Base-by-base conservation (phyloP, 768 basidiomycete genomes). In the Punctularia strigosozonata region DNA sequence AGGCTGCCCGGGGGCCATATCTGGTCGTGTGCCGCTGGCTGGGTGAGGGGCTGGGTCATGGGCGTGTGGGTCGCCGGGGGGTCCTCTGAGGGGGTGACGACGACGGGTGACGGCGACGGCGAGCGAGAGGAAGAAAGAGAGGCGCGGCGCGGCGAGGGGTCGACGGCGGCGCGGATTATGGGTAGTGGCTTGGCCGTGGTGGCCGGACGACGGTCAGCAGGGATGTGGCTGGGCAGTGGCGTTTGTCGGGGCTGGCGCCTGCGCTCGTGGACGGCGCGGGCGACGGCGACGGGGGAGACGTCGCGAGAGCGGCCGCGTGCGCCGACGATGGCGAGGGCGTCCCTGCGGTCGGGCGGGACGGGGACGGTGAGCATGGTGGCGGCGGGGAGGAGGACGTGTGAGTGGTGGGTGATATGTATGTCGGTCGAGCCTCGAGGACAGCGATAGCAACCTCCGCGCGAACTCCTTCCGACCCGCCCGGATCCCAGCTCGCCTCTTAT, bases 231-330 rank as follows among this genome's bases (percentile, higher is more conserved):
- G 45, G 20, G 39, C 37, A 2, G 30, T 53, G 41, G 54, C 47
- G 37, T 31, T 35, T n/a, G n/a, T n/a, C n/a, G n/a, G n/a, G n/a
- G n/a, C n/a, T n/a, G n/a, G n/a, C n/a, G n/a, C n/a, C n/a, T n/a
- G 39, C 41, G 43, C 30, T 39, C 31, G 30, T 22, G 31, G 21
- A 37, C n/a, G 24, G 37, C 41, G 24, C 40, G 41, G 5, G 44
- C 42, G 34, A 46, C 22, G 7, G 50, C 49, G 31, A 50, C 40
- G 39, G 53, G 53, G 12, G 55, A 51, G 22, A 57, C 42, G 28
- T 51, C 46, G 35, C 46, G 38, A 6, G 50, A 50, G 41, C 53
- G 51, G 41, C 55, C 55, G 37, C 55, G 48, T 10, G 10, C 10
- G 10, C 15, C 28, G 10, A n/a, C n/a, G n/a, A n/a, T n/a, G 30